phyloP scores from a whole-genome alignment of 805 yeast genomes.

The Candida oleophila region DNA sequence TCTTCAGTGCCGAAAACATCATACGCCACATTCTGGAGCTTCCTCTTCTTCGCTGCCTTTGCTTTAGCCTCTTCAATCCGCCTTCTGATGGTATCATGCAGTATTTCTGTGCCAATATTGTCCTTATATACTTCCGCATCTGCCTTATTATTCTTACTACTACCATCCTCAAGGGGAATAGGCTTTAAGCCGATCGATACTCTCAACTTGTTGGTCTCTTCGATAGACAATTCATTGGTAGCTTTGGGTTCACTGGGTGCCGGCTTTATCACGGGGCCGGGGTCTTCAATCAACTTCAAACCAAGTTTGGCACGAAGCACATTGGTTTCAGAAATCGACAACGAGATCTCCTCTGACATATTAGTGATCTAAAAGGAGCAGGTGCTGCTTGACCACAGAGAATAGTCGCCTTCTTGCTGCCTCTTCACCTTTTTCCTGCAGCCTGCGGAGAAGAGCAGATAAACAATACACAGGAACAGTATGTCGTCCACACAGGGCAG shows the following conservation, averaged over 20 bases:
- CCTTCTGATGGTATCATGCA: constrained; percentile 11
- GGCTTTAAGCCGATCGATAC: constrained; percentile 53
- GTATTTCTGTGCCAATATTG: too few species aligned
- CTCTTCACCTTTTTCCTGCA: too few species aligned
- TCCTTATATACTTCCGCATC: too few species aligned
- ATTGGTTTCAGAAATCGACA: constrained; percentile 46
- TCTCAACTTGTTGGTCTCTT: constrained; percentile 58
- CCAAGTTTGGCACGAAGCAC: constrained; percentile 38
- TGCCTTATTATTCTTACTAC: background rate
- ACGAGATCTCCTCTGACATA: constrained; percentile 21
- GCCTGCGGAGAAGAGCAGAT: background rate
- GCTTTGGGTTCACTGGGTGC: background rate
- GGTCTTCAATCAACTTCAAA: constrained; percentile 32
- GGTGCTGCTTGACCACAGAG: too few species aligned
- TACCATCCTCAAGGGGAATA: constrained; percentile 24
- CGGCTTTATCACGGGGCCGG: constrained; percentile 5
- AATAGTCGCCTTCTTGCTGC: too few species aligned
- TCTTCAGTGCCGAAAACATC: constrained; percentile 20
- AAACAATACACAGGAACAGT: background rate
- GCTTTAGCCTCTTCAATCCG: constrained; percentile 19
- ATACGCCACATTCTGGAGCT: constrained; percentile 20
- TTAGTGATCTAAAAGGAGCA: too few species aligned
- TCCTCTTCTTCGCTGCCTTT: constrained; percentile 18
- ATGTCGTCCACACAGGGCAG: too few species aligned
- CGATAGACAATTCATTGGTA: constrained; percentile 33